A percentile compares a stretch with the other conserved stretches of the same genome.
Conservation (phyloP, 179 eudicot genomes). For the Silene coronaria region DNA sequence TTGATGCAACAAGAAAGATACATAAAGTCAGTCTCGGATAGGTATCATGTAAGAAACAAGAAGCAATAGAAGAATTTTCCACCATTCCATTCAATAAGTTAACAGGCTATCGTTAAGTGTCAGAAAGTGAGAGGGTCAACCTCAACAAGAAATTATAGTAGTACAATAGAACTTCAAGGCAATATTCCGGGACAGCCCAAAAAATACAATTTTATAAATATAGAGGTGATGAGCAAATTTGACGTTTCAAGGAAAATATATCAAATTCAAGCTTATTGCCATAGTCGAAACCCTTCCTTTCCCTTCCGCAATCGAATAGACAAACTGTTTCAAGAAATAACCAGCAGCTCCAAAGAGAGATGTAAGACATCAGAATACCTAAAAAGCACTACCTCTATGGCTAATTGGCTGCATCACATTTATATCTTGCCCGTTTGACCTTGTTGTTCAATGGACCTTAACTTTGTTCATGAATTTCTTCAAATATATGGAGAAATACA, state of each 20-base stretch:
- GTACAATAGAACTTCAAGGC: neutral
- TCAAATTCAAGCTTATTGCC: too few species aligned
- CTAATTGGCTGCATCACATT: too few species aligned
- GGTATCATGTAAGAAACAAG: slow-evolving; percentile 2
- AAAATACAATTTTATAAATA: too few species aligned
- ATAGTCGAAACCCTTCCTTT: too few species aligned
- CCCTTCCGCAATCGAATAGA: neutral
- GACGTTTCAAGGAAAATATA: too few species aligned
- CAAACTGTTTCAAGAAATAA: neutral
- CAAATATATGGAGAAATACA: too few species aligned
- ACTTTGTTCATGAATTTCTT: too few species aligned
- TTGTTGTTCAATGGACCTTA: too few species aligned
- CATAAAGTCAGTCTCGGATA: neutral
- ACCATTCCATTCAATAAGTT: neutral
- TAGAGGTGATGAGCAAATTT: too few species aligned
- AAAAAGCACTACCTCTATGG: too few species aligned
- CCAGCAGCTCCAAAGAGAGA: neutral
- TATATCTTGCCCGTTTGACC: too few species aligned
- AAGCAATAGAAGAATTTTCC: neutral
- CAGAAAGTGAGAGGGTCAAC: neutral
- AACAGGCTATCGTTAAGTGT: neutral
- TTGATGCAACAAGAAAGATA: slow-evolving; percentile 1
- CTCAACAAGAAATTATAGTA: neutral
- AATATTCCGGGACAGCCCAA: neutral
- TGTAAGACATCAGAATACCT: neutral